Conservation (phyloP, 345 rosid genomes). For the Angophora floribunda region DNA sequence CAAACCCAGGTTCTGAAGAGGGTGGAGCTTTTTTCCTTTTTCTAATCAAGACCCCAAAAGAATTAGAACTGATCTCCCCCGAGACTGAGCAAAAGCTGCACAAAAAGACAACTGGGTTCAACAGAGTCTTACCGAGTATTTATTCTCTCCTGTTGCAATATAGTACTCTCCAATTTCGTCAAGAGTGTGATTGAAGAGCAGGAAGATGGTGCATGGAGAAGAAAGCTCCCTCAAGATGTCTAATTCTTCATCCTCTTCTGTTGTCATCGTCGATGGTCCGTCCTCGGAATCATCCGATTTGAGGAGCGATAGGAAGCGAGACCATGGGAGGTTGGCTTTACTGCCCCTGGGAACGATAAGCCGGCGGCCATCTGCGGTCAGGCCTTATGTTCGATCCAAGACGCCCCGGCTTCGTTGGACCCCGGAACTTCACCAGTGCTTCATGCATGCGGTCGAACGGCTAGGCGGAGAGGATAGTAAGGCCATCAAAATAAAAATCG, state of each 20-base stretch:
- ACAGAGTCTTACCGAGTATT: slow-evolving; percentile 21
- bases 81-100: slow-evolving; percentile 25
- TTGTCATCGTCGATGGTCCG: not conserved
- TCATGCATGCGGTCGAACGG: slow-evolving; percentile 51
- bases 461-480: slow-evolving; percentile 71
- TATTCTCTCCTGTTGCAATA: slow-evolving; percentile 13
- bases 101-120: slow-evolving; percentile 17
- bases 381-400: slow-evolving; percentile 48
- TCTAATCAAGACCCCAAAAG: slow-evolving; percentile 19
- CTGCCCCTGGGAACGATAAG: not conserved
- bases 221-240: not conserved
- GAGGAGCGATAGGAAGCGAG: not conserved
- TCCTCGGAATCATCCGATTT: not conserved
- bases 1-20: slow-evolving; percentile 9
- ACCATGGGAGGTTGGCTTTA: not conserved
- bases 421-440: slow-evolving; percentile 45
- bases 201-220: not conserved
- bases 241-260: not conserved
- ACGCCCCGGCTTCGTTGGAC: slow-evolving; percentile 66
- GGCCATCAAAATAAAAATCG: not conserved
- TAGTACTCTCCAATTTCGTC: not conserved
- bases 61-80: slow-evolving; percentile 18
- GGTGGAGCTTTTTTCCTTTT: slow-evolving; percentile 16
- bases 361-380: slow-evolving; percentile 1
- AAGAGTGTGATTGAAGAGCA: not conserved